These are phyloP conservation scores for Daldinia sp. DNA, from an alignment of 2,329 filamentous ascomycete species.

Conservation along the genomic window DNA sequence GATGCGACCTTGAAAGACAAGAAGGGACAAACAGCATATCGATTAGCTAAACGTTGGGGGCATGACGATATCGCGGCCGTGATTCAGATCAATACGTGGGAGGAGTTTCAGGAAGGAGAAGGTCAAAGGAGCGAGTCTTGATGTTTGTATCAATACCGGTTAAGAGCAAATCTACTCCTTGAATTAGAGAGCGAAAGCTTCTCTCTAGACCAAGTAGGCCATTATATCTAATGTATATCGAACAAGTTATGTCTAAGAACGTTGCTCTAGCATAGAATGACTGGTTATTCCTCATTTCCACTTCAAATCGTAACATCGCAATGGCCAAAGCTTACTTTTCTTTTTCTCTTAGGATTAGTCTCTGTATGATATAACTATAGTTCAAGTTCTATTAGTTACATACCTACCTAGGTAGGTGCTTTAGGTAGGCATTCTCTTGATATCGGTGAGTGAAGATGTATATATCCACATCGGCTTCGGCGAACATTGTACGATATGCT, in stretches of 20 bases:
- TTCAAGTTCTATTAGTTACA: neutral
- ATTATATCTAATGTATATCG: neutral
- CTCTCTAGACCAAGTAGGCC: no score
- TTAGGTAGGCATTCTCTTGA: neutral
- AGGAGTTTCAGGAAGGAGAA: neutral
- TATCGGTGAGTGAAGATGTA: neutral
- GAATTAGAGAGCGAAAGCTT: neutral
- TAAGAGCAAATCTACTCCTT: neutral
- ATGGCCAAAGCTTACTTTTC: neutral
- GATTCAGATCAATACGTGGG: neutral
- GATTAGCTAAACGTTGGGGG: neutral
- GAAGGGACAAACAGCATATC: neutral
- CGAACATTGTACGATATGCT: conserved; percentile 2
- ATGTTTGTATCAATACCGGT: neutral
- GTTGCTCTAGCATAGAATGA: neutral
- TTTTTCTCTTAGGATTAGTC: neutral
- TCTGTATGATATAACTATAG: neutral
- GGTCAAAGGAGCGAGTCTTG: neutral
- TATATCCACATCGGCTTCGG: neutral
- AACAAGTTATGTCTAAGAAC: neutral
- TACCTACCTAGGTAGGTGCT: no score
- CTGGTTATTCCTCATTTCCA: neutral
- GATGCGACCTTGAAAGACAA: neutral
- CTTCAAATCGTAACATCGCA: neutral
- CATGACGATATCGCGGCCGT: neutral